phyloP scores from a whole-genome alignment of 2,329 filamentous ascomycete species.

The Aciculosporium take region DNA sequence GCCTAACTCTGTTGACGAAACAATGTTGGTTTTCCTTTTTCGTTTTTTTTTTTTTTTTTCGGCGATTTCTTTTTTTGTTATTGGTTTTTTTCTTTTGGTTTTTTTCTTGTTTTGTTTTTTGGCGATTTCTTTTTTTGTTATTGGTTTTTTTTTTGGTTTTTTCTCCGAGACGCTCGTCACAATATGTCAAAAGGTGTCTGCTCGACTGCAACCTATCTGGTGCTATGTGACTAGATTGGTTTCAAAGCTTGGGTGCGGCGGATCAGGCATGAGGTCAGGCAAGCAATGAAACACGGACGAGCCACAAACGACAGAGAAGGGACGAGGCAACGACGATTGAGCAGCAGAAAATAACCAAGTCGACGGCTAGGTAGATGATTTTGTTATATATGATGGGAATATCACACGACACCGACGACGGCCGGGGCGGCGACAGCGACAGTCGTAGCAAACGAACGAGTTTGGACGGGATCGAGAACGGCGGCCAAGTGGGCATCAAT shows the following conservation, averaged over 20 bases:
- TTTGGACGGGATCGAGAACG: neutral
- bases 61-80: neutral
- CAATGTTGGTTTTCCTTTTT: neutral
- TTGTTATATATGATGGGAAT: slow-evolving; percentile 2
- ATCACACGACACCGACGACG: slow-evolving; percentile 2
- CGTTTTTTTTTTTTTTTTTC: neutral
- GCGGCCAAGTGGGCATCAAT: neutral
- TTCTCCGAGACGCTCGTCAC: neutral
- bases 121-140: neutral
- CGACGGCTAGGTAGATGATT: slow-evolving; percentile 1
- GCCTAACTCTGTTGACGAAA: slow-evolving; percentile 1
- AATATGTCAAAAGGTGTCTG: neutral
- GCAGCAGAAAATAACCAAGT: neutral
- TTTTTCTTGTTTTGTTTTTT: neutral
- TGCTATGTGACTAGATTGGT: neutral
- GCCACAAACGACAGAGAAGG: neutral
- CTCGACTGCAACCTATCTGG: neutral
- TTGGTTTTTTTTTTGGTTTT: neutral
- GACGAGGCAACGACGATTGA: neutral
- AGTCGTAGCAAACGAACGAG: neutral
- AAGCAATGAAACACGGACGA: neutral
- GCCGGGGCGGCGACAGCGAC: neutral
- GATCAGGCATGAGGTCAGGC: neutral
- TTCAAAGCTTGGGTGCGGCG: neutral
- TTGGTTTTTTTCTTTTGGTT: neutral